These are phyloP conservation scores for Cyclotella kingstonii DNA, from an alignment of 108 stramenopile genomes.

Conservation along the genomic window DNA sequence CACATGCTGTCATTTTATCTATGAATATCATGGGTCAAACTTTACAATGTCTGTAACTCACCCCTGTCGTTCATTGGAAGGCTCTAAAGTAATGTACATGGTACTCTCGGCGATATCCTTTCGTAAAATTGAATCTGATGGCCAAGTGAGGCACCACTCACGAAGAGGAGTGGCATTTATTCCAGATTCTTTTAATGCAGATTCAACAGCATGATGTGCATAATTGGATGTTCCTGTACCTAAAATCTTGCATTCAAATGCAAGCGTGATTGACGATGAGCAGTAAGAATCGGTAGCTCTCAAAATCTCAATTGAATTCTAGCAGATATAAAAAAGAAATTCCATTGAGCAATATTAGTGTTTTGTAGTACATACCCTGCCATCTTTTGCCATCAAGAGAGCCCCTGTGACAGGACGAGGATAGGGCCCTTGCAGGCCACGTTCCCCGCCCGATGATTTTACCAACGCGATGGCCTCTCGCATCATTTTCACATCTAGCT, in stretches of 20 bases:
- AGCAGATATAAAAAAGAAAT: no score
- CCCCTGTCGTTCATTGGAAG: constrained; percentile 53
- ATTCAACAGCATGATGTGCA: constrained; percentile 56
- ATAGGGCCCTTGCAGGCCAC: constrained; percentile 46
- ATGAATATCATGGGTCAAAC: not conserved
- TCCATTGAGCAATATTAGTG: no score
- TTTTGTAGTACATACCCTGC: constrained; percentile 27
- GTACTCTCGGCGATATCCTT: constrained; percentile 55
- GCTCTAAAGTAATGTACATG: constrained; percentile 79
- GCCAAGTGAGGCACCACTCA: constrained; percentile 83
- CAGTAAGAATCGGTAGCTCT: no score
- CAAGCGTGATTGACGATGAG: no score
- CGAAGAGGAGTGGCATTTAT: constrained; percentile 59
- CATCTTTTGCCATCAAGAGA: constrained; percentile 59
- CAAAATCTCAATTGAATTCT: not conserved
- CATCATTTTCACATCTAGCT: constrained; percentile 46
- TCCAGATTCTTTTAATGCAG: constrained; percentile 58
- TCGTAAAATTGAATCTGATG: constrained; percentile 50
- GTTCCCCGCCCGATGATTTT: constrained; percentile 32
- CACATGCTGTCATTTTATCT: not conserved
- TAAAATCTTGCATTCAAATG: constrained; percentile 27
- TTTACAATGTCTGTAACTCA: constrained; percentile 8
- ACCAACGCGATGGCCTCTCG: constrained; percentile 39
- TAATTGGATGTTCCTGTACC: constrained; percentile 60
- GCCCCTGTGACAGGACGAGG: constrained; percentile 67